Conservation (phyloP, 129 eudicot species). For the Deinandra increscens region DNA sequence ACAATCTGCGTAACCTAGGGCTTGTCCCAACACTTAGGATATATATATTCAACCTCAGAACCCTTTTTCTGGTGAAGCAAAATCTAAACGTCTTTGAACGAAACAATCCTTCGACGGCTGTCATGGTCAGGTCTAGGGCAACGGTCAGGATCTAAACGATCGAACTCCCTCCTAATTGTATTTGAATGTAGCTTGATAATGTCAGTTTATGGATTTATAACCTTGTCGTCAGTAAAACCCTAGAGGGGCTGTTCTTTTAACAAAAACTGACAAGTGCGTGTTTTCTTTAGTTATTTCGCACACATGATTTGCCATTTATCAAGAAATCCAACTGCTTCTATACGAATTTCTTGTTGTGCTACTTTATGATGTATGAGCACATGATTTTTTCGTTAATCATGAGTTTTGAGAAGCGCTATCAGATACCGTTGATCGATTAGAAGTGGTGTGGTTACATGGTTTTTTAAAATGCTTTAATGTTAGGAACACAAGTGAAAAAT, state of each 20-base stretch:
- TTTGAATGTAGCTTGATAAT: background rate
- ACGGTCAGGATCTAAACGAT: conserved; percentile 13
- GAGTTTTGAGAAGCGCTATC: no score
- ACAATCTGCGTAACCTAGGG: no score
- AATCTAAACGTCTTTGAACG: background rate
- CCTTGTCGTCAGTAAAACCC: conserved; percentile 19
- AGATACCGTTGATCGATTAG: no score
- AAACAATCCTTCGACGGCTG: conserved; percentile 7
- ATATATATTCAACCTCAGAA: conserved; percentile 4
- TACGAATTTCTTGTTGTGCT: no score
- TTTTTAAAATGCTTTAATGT: background rate
- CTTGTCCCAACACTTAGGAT: background rate
- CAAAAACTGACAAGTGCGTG: background rate
- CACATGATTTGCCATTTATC: background rate
- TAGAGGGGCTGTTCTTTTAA: conserved; percentile 3
- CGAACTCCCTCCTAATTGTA: background rate
- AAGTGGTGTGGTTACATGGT: background rate
- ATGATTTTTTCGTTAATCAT: no score
- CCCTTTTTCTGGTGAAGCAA: background rate
- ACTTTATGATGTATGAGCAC: no score
- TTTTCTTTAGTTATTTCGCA: background rate
- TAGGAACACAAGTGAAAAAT: background rate
- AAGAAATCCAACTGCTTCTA: no score
- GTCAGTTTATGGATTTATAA: conserved; percentile 13
- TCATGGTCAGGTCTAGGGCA: conserved; percentile 8